Percentiles rank a stretch among this genome's conserved stretches.
These are phyloP conservation scores for Plenodomus tracheiphilus DNA, from an alignment of 2,329 filamentous ascomycete genomes.

Conservation along the genomic window DNA sequence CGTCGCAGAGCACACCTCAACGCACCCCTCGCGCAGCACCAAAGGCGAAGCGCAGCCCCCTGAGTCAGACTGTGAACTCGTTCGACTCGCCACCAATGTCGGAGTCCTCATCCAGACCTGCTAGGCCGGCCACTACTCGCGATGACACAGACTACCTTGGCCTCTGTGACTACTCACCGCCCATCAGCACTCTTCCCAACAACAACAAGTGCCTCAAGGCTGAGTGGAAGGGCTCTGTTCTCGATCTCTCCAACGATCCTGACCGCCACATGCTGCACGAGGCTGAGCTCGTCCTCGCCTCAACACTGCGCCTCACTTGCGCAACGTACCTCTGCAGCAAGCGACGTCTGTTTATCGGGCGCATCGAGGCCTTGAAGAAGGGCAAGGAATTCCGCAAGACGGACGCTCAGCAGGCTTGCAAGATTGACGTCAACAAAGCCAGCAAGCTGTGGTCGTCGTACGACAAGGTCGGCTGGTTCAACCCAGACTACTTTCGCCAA, in stretches of 20 bases:
- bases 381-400: conserved; percentile 92
- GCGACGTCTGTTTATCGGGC: conserved; percentile 82
- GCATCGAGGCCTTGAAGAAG: conserved; percentile 66
- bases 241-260: conserved; percentile 70
- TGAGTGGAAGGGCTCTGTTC: conserved; percentile 81
- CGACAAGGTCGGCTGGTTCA: conserved; percentile 83
- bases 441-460: conserved; percentile 90
- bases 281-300: conserved; percentile 76
- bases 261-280: conserved; percentile 72
- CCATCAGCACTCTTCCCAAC: conserved; percentile 64
- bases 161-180: conserved; percentile 73
- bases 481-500: conserved; percentile 55
- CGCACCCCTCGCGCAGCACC: conserved; percentile 37
- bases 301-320: conserved; percentile 79
- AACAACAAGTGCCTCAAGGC: conserved; percentile 75
- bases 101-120: conserved; percentile 42
- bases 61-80: conserved; percentile 33
- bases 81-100: conserved; percentile 40
- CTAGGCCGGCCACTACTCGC: conserved; percentile 61
- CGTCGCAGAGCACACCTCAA: conserved; percentile 35
- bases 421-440: conserved; percentile 97
- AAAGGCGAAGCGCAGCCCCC: conserved; percentile 43
- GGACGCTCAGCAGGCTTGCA: conserved; percentile 93
- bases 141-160: conserved; percentile 81
- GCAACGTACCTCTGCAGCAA: conserved; percentile 92